Evolutionary conservation across 352 stramenopile genomes (phyloP).

Genomic region (Pythium rhizo-oryzae): DNA sequence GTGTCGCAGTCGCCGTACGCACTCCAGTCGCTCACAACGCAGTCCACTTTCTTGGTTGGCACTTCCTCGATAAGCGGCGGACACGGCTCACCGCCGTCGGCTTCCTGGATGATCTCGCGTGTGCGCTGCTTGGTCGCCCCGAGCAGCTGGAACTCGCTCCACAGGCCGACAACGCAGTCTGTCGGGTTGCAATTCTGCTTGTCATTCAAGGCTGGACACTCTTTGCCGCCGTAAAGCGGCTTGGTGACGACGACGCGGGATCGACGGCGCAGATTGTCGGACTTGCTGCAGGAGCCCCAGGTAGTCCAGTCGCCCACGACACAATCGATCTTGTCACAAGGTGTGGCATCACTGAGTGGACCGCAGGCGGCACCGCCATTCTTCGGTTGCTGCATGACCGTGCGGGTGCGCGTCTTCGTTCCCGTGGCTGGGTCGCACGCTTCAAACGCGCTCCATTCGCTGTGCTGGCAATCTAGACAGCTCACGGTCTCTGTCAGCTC

Average conservation of each 20-base stretch:
- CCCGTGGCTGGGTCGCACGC: constrained; percentile 20
- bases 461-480: constrained; percentile 32
- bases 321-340: constrained; percentile 55
- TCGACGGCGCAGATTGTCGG: constrained; percentile 38
- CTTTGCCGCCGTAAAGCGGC: constrained; percentile 47
- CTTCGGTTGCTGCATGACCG: constrained; percentile 44
- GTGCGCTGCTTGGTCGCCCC: constrained; percentile 49
- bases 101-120: constrained; percentile 36
- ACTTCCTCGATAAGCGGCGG: constrained; percentile 46
- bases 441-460: constrained; percentile 24
- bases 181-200: constrained; percentile 66
- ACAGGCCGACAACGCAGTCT: constrained; percentile 59
- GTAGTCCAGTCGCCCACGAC: constrained; percentile 51
- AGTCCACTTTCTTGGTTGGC: constrained; percentile 43
- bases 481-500: constrained; percentile 11
- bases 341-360: constrained; percentile 36
- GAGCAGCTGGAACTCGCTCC: constrained; percentile 45
- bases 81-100: constrained; percentile 49
- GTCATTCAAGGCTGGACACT: constrained; percentile 46
- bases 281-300: constrained; percentile 43
- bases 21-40: constrained; percentile 48
- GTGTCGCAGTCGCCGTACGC: constrained; percentile 43
- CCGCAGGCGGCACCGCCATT: constrained; percentile 55
- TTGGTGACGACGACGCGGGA: constrained; percentile 48
- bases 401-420: constrained; percentile 48